Percentiles rank a stretch among this genome's conserved stretches.
Conservation (phyloP, 192 early-diverging fungal species). For the Entophlyctis luteolus region DNA sequence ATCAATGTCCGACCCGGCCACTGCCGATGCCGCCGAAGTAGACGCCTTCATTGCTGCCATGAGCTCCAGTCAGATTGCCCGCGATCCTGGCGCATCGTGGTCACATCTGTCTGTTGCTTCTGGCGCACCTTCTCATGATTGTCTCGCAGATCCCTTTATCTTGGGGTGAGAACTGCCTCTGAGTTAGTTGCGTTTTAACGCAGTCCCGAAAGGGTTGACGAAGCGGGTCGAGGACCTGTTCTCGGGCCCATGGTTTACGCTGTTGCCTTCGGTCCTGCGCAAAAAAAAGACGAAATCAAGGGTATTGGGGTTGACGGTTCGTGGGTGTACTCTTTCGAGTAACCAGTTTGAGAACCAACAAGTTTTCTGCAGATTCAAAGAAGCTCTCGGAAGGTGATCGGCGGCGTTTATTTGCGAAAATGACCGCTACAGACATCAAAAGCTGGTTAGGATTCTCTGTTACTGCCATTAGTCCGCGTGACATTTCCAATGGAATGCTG, state of each 20-base stretch:
- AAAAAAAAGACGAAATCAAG: slow-evolving; percentile 60
- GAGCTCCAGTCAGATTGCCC: no score
- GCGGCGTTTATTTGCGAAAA: slow-evolving; percentile 59
- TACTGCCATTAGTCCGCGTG: slow-evolving; percentile 76
- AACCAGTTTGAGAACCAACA: not conserved
- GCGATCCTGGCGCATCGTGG: slow-evolving; percentile 8
- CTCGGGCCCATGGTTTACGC: slow-evolving; percentile 98
- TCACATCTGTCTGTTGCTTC: not conserved
- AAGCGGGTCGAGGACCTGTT: slow-evolving; percentile 95
- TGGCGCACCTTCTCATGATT: not conserved
- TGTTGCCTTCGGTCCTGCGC: slow-evolving; percentile 71
- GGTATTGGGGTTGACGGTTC: slow-evolving; percentile 79
- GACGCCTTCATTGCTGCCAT: no score
- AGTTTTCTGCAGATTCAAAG: slow-evolving; percentile 79
- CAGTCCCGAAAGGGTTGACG: slow-evolving; percentile 88
- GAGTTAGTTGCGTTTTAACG: no score
- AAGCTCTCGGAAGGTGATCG: slow-evolving; percentile 74
- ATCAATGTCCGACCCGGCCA: no score
- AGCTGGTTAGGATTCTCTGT: slow-evolving; percentile 80
- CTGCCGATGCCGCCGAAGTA: no score
- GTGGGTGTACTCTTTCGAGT: not conserved
- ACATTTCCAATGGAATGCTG: slow-evolving; percentile 91
- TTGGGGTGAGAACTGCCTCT: no score
- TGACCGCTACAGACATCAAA: slow-evolving; percentile 45
- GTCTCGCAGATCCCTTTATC: not conserved